Conservation (phyloP, 345 rosid genomes). For the Populus nigra region DNA sequence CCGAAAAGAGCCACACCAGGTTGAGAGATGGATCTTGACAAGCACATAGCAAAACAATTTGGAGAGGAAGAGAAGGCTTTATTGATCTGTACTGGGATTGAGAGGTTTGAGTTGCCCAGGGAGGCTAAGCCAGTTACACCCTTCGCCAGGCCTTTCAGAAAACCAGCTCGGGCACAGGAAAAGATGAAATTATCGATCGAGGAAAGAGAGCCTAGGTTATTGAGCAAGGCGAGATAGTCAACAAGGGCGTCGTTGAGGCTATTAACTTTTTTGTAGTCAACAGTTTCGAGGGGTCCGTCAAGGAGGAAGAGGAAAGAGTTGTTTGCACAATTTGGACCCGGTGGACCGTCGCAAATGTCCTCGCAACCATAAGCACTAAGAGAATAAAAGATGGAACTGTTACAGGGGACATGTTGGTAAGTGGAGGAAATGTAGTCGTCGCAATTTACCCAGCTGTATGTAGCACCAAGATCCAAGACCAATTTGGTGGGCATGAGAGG, state of each 20-base stretch:
- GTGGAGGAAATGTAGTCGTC: constrained; percentile 21
- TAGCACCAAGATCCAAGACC: constrained; percentile 29
- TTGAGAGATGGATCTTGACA: constrained; percentile 14
- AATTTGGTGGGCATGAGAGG: constrained; percentile 29
- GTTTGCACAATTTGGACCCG: constrained; percentile 24
- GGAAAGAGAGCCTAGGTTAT: background rate
- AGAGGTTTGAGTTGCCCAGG: constrained; percentile 22
- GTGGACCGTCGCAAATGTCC: constrained; percentile 9
- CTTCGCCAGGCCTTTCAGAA: constrained; percentile 14
- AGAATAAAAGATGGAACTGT: constrained; percentile 14
- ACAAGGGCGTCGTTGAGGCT: constrained; percentile 22
- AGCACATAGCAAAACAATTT: constrained; percentile 28
- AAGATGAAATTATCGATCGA: background rate
- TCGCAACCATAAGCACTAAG: constrained; percentile 20
- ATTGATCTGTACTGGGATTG: constrained; percentile 34
- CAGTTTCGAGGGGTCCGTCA: constrained; percentile 22
- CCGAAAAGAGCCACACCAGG: constrained; percentile 24
- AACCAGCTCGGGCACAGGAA: background rate
- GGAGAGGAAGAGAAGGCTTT: constrained; percentile 18
- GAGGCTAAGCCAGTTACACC: constrained; percentile 18
- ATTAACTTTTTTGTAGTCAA: background rate
- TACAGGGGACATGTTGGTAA: constrained; percentile 18
- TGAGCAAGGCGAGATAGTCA: constrained; percentile 31
- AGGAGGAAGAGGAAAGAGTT: constrained; percentile 18
- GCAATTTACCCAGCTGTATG: constrained; percentile 31